Evolutionary conservation across 805 yeast genomes (phyloP).

Genomic region (Kockiozyma suomiensis): DNA sequence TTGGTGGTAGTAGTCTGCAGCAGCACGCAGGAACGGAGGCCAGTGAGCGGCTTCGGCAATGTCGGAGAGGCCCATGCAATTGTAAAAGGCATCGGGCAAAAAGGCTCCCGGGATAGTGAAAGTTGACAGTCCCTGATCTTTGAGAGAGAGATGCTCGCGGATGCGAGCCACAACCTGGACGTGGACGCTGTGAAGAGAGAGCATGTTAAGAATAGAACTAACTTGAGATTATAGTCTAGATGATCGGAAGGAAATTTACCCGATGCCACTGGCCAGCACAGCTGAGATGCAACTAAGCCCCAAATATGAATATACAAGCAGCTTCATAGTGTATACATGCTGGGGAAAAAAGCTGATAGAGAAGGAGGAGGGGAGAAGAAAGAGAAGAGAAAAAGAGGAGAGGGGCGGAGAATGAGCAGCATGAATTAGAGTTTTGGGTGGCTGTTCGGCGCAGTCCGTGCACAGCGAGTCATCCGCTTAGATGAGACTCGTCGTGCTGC

Average conservation of each 20-base stretch:
- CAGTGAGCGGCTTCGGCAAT: constrained; percentile 69
- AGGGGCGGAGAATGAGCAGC: neutral
- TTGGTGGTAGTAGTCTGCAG: constrained; percentile 50
- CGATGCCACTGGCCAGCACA: constrained; percentile 14
- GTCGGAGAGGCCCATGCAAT: constrained; percentile 54
- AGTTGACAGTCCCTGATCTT: constrained; percentile 40
- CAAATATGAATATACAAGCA: neutral
- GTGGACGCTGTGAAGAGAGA: constrained; percentile 41
- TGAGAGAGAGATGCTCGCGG: constrained; percentile 42
- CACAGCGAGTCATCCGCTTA: constrained; percentile 5
- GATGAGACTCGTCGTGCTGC: neutral
- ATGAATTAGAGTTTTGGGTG: neutral
- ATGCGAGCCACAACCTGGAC: constrained; percentile 44
- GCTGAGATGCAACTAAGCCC: neutral
- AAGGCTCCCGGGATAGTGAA: constrained; percentile 61
- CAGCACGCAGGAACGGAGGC: constrained; percentile 62
- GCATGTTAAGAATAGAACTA: neutral
- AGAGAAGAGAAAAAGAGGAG: neutral
- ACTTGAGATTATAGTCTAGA: neutral
- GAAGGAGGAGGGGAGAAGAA: neutral
- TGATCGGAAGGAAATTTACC: constrained; percentile 5
- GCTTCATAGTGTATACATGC: neutral
- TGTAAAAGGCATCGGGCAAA: constrained; percentile 69
- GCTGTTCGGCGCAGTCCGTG: constrained; percentile 11
- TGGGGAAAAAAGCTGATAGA: neutral